Evolutionary conservation across 495 filamentous ascomycete species (phyloP).

Genomic region (Pyrenopolyporus hunteri): DNA sequence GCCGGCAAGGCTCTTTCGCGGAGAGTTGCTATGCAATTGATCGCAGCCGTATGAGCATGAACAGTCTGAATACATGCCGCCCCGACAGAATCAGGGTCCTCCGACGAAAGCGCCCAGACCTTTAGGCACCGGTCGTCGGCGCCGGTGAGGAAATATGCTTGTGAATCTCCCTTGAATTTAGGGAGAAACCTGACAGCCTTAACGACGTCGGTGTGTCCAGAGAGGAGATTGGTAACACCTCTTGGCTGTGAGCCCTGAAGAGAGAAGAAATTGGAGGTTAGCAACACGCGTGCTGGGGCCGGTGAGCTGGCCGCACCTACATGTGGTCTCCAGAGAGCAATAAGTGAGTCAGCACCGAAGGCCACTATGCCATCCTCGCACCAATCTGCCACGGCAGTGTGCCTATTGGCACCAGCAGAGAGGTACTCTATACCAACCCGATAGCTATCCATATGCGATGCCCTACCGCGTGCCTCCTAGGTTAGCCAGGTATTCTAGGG

Average conservation of each 20-base stretch:
- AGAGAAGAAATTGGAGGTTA: constrained; percentile 22
- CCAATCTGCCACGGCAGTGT: constrained; percentile 92
- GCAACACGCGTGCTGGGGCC: neutral
- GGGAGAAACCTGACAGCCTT: constrained; percentile 83
- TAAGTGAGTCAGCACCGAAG: constrained; percentile 85
- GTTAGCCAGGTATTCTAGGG: too few relatives aligned
- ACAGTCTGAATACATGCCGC: constrained; percentile 54
- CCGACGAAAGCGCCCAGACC: constrained; percentile 65
- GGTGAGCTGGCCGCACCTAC: constrained; percentile 57
- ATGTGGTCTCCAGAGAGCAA: constrained; percentile 85
- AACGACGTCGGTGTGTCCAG: constrained; percentile 81
- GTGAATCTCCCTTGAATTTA: constrained; percentile 50
- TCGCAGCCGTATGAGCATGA: constrained; percentile 70
- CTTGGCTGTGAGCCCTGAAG: constrained; percentile 54
- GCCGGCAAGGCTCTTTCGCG: constrained; percentile 20
- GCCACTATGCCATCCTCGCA: constrained; percentile 75
- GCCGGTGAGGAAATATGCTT: constrained; percentile 72
- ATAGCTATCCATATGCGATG: constrained; percentile 24
- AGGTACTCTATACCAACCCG: constrained; percentile 62
- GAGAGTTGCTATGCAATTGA: constrained; percentile 77
- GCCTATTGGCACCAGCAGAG: constrained; percentile 86
- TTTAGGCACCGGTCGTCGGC: constrained; percentile 80
- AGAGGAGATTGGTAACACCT: constrained; percentile 73
- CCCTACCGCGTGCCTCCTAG: constrained; percentile 9
- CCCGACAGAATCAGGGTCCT: constrained; percentile 27